Base-by-base conservation (phyloP, 192 early-diverging fungal genomes). In the Coemansia sp. region DNA sequence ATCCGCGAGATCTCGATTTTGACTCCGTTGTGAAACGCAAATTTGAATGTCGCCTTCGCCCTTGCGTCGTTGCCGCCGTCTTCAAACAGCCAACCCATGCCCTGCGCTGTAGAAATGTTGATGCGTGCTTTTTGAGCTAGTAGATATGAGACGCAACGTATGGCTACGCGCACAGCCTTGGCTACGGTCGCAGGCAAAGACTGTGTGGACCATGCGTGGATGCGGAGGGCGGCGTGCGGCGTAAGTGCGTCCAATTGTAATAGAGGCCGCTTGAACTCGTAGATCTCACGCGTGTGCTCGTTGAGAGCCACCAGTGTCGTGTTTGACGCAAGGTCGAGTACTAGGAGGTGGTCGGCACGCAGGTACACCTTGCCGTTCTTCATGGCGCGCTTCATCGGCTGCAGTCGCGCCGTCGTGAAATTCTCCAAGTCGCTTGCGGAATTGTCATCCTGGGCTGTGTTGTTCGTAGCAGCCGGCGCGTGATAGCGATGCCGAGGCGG, bases 91-190 rank as follows among this genome's bases (percentile, higher is more conserved):
- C 70, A 48, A 52, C 84, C 89, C 33, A 83, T 81, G 0, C 87
- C 90, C 71, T 91, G 90, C 15, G 90, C 85, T 9, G 88, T 89
- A 53, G 72, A 81, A 21, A 92, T 83, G 4, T 75, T 56, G 29
- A 92, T 83, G 43, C 87, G 83, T n/a, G 84, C 82, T 12, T 87
- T 87, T 67, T 87, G 87, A 2, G 77, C 68, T 4, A 79, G 67
- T 1, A 92, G 72, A 22, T 85, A 74, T 11, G 72, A 56, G 0
- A 89, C 81, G 61, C 88, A 76, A 24, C 44, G 65, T 32, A 24
- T 84, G 59, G 59, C 87, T 70, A 35, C 74, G 21, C 76, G 67
- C 54, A 82, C 61, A 40, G 70, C 50, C 74, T 82, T 43, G 36
- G 62, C 61, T 21, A 83, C 53, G 10, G 24, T 22, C 12, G 40